phyloP scores from a whole-genome alignment of 805 yeast species.

The Millerozyma miso region DNA sequence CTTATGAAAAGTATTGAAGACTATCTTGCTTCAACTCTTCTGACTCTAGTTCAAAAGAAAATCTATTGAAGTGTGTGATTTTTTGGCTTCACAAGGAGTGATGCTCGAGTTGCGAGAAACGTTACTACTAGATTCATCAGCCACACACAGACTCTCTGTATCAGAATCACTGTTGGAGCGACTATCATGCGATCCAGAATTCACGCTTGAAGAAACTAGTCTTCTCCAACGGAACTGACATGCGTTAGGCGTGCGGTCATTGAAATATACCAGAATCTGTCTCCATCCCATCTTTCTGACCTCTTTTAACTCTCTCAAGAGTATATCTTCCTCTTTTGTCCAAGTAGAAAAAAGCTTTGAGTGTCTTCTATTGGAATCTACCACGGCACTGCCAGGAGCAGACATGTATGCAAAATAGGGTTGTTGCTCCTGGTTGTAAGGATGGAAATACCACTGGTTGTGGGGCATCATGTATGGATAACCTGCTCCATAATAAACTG shows the following conservation, averaged over 20 bases:
- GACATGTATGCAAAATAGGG: conserved; percentile 1
- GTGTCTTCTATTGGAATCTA: conserved; percentile 11
- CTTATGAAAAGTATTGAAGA: too few relatives aligned
- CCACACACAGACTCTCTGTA: not conserved
- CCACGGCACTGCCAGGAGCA: not conserved
- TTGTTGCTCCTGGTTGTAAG: conserved; percentile 1
- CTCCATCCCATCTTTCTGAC: conserved; percentile 85
- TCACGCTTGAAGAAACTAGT: conserved; percentile 34
- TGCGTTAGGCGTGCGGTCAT: conserved; percentile 81
- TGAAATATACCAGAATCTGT: conserved; percentile 75
- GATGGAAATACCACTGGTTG: conserved; percentile 1
- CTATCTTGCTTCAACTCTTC: too few relatives aligned
- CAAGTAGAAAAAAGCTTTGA: conserved; percentile 48
- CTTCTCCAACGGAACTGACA: conserved; percentile 90
- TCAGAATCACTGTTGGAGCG: not conserved
- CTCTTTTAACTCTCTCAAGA: conserved; percentile 74
- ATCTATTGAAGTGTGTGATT: conserved; percentile 25
- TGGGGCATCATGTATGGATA: conserved; percentile 3
- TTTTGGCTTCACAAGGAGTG: conserved; percentile 9
- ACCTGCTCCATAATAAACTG: not conserved
- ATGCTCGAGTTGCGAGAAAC: not conserved
- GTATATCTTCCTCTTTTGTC: conserved; percentile 73
- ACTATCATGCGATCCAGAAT: conserved; percentile 6
- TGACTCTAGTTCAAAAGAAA: conserved; percentile 25
- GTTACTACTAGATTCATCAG: conserved; percentile 1